These are phyloP conservation scores for Thecaphora thlaspeos DNA, from an alignment of 1,284 basidiomycete species.

Conservation along the genomic window DNA sequence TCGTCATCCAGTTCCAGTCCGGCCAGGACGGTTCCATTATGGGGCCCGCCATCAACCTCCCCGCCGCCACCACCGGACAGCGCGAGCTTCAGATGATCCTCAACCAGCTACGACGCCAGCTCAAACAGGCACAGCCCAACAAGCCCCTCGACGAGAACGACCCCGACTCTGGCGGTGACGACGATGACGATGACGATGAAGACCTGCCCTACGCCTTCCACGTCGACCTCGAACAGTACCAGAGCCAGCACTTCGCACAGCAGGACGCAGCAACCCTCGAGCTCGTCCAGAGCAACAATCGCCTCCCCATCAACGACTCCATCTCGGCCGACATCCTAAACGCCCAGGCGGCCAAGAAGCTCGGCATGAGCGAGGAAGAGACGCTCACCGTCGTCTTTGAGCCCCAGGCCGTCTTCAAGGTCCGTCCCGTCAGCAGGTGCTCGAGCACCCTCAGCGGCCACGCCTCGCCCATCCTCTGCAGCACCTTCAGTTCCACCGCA, in stretches of 20 bases:
- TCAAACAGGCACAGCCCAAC: slow-evolving; percentile 21
- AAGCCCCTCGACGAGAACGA: slow-evolving; percentile 13
- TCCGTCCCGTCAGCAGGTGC: slow-evolving; percentile 87
- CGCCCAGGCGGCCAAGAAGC: slow-evolving; percentile 38
- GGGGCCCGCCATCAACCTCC: slow-evolving; percentile 52
- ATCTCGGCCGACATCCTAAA: slow-evolving; percentile 46
- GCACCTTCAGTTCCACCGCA: slow-evolving; percentile 91
- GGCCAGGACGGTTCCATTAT: slow-evolving; percentile 45
- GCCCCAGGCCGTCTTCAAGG: slow-evolving; percentile 93
- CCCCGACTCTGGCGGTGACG: slow-evolving; percentile 24
- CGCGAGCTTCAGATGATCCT: slow-evolving; percentile 49
- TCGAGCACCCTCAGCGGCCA: slow-evolving; percentile 83
- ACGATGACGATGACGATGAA: slow-evolving; percentile 52
- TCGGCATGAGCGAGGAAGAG: slow-evolving; percentile 53
- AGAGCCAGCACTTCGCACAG: slow-evolving; percentile 1
- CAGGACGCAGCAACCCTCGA: slow-evolving; percentile 8
- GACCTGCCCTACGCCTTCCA: slow-evolving; percentile 55
- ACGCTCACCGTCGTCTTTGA: slow-evolving; percentile 54
- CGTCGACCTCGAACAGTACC: slow-evolving; percentile 36
- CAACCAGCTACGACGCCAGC: slow-evolving; percentile 47
- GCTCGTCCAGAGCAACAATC: slow-evolving; percentile 33
- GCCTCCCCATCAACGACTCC: slow-evolving; percentile 45
- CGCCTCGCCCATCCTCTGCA: slow-evolving; percentile 88
- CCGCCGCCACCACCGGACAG: slow-evolving; percentile 44
- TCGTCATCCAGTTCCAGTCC: slow-evolving; percentile 54